These are phyloP conservation scores for Verticillium nubilum DNA, from an alignment of 2,329 filamentous ascomycete species.

Conservation along the genomic window DNA sequence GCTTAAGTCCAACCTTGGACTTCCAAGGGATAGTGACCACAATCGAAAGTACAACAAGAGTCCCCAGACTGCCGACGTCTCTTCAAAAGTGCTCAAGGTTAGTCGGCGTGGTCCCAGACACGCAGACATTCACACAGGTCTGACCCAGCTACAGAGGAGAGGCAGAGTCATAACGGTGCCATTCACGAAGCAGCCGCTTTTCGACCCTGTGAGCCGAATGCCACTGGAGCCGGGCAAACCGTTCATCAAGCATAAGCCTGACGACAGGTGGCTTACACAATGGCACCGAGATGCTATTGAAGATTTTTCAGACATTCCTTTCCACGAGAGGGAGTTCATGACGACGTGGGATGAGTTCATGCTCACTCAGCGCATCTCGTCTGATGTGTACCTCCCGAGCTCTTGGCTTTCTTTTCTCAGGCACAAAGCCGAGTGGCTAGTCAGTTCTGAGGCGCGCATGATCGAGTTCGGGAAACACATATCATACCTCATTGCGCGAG, in stretches of 20 bases:
- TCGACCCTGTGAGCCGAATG: slow-evolving; percentile 51
- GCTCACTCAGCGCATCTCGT: slow-evolving; percentile 43
- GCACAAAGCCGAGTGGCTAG: slow-evolving; percentile 47
- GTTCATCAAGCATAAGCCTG: slow-evolving; percentile 34
- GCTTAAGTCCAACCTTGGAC: slow-evolving; percentile 34
- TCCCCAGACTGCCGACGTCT: not conserved
- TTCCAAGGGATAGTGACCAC: slow-evolving; percentile 12
- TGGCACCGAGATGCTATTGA: slow-evolving; percentile 53
- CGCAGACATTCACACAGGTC: slow-evolving; percentile 1
- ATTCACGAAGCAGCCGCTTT: slow-evolving; percentile 46
- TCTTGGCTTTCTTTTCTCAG: slow-evolving; percentile 47
- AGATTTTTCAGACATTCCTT: slow-evolving; percentile 51
- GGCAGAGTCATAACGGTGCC: slow-evolving; percentile 33
- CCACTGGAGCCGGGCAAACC: slow-evolving; percentile 42
- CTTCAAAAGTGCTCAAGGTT: not conserved
- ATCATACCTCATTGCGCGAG: slow-evolving; percentile 42
- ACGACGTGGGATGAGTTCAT: slow-evolving; percentile 54
- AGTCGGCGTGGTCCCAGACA: not conserved
- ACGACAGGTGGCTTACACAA: slow-evolving; percentile 51
- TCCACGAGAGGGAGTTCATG: slow-evolving; percentile 52
- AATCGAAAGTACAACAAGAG: not conserved
- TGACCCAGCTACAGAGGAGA: slow-evolving; percentile 14
- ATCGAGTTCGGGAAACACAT: slow-evolving; percentile 51
- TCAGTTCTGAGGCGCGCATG: slow-evolving; percentile 38
- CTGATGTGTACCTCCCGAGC: slow-evolving; percentile 44